Percentiles rank a stretch among this genome's conserved stretches.
phyloP scores from a whole-genome alignment of 2,329 filamentous ascomycete genomes.

The Anthostomella pinea region DNA sequence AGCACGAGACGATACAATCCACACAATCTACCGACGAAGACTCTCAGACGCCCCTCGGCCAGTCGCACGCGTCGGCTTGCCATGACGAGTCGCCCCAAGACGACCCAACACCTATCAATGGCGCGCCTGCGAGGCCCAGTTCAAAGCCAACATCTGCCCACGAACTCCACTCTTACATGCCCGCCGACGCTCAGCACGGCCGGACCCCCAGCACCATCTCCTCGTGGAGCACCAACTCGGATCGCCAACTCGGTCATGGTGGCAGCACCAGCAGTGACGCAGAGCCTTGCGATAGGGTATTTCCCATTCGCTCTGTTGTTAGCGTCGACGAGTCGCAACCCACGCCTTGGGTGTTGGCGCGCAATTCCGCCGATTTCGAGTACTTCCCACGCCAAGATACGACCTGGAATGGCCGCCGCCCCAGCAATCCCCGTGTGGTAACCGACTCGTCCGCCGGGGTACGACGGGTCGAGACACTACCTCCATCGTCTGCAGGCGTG shows the following conservation, averaged over 20 bases:
- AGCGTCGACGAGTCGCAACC: slow-evolving; percentile 56
- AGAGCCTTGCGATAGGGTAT: slow-evolving; percentile 60
- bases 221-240: slow-evolving; percentile 42
- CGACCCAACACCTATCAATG: slow-evolving; percentile 4
- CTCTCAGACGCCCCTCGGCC: no score
- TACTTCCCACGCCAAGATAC: slow-evolving; percentile 33
- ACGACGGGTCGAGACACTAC: slow-evolving; percentile 17
- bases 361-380: slow-evolving; percentile 39
- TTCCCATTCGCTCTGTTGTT: slow-evolving; percentile 77
- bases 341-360: slow-evolving; percentile 28
- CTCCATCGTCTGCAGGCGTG: slow-evolving; percentile 9
- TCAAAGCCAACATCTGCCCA: slow-evolving; percentile 3
- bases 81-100: slow-evolving; percentile 4
- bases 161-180: slow-evolving; percentile 1
- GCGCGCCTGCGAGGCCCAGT: slow-evolving; percentile 3
- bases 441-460: slow-evolving; percentile 15
- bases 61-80: no score
- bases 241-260: slow-evolving; percentile 36
- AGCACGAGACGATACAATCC: slow-evolving; percentile 2
- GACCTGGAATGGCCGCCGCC: slow-evolving; percentile 32
- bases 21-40: no score
- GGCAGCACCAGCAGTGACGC: slow-evolving; percentile 28
- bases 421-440: slow-evolving; percentile 30
- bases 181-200: slow-evolving; percentile 3
- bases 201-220: slow-evolving; percentile 29